Base-by-base conservation (phyloP, 73 alveolate genomes). In the Paramecium sonneborni region DNA sequence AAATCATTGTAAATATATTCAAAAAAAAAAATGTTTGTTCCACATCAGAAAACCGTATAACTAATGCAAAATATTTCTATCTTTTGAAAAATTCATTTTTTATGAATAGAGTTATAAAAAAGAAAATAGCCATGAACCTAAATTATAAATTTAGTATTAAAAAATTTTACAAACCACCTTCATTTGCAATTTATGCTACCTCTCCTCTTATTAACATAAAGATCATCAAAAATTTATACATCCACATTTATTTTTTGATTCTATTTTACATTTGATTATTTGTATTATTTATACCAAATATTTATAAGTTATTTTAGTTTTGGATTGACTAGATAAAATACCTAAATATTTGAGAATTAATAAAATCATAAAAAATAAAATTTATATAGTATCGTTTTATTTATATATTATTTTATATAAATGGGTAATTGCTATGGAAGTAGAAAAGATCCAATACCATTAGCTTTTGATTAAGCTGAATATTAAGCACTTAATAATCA, bases 41-140 rank as follows among this genome's bases (percentile, higher is more conserved):
- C 94, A 43, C 94, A 88, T 28, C 94, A 38, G 67, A 43, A 15
- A 88, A 88, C 94, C 94, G 70, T 24, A 88, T 18, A 70, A 70
- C 74, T 24, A 76, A 52, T n/a, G 92, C 89, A 38, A 88, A 88
- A 32, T 88, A 76, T 8, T 43, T 58, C 69, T 88, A 88, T 26
- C 94, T 91, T 32, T 37, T 85, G 15, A 88, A 70, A 46, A 88
- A 88, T 0, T 55, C n/a, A 37, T 88, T 43, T 1, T 24, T 28
- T 14, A 88, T 57, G 14, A 69, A 88, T 32, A 68, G 26, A 69
- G 76, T 39, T 18, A 85, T 91, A 43, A 88, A 30, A 48, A 88
- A 88, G 12, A 38, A 44, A 26, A 56, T 34, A 0, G 32, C 14
- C 9, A 88, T 88, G 20, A 39, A 41, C 0, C 90, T 79, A 43